Conservation (phyloP, 2,329 filamentous ascomycete species). For the Ophiosphaerella herpotricha region DNA sequence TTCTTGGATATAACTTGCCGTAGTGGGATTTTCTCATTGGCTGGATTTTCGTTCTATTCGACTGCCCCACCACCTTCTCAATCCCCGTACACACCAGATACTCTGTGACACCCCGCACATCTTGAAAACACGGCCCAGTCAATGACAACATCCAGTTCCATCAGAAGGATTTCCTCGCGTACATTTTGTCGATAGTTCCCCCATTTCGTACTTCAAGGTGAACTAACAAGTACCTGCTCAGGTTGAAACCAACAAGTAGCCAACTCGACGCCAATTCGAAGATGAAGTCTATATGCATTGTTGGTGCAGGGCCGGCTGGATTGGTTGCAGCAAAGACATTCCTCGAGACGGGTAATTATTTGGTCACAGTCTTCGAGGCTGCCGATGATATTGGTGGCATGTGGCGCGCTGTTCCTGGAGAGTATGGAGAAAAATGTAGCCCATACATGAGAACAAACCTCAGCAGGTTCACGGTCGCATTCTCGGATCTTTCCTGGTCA, state of each 20-base stretch:
- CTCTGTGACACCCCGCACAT: no score
- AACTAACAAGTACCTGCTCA: no score
- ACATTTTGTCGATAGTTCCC: no score
- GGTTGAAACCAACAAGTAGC: no score
- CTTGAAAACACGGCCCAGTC: no score
- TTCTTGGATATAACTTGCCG: no score
- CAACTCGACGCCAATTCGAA: not conserved
- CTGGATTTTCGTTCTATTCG: not conserved
- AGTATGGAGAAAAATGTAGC: conserved; percentile 67
- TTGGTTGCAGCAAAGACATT: conserved; percentile 66
- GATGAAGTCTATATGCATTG: conserved; percentile 46
- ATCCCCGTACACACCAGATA: not conserved
- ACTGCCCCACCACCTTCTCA: not conserved
- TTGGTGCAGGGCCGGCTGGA: conserved; percentile 53
- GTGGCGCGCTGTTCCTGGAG: conserved; percentile 63
- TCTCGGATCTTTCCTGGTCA: conserved; percentile 71
- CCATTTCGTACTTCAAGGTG: no score
- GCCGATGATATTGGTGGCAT: conserved; percentile 71
- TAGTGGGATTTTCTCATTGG: not conserved
- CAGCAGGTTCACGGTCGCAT: conserved; percentile 72
- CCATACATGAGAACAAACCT: conserved; percentile 67
- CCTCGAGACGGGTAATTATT: conserved; percentile 64
- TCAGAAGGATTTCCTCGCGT: no score
- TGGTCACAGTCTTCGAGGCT: conserved; percentile 72
- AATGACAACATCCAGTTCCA: no score